A percentile compares a stretch with the other conserved stretches of the same genome.
phyloP scores from a whole-genome alignment of 2,329 filamentous ascomycete species.

The Westerdykella sp. region DNA sequence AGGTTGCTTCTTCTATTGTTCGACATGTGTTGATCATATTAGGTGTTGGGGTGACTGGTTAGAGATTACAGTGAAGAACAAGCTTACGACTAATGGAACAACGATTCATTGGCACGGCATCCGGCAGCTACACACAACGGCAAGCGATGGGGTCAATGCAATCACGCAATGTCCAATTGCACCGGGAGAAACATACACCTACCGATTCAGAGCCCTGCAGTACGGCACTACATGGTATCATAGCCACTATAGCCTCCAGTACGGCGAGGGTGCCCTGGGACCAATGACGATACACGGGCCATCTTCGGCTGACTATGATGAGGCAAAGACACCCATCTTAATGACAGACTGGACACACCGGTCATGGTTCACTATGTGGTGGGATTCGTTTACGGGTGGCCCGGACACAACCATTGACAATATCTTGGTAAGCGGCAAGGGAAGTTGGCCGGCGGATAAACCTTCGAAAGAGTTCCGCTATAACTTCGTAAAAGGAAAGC shows the following conservation, averaged over 20 bases:
- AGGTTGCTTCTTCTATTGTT: too few relatives aligned
- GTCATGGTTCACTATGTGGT: too few relatives aligned
- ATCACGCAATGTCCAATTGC: conserved; percentile 52
- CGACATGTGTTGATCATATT: too few relatives aligned
- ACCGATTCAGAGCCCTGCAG: conserved; percentile 29
- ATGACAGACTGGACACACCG: conserved; percentile 14
- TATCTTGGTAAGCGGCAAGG: not conserved
- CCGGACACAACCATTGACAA: too few relatives aligned
- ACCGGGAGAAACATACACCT: conserved; percentile 37
- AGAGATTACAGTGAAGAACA: conserved; percentile 44
- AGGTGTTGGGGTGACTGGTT: conserved; percentile 24
- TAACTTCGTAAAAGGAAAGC: too few relatives aligned
- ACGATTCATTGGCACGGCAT: conserved; percentile 59
- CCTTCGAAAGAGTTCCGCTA: too few relatives aligned
- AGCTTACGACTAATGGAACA: conserved; percentile 51
- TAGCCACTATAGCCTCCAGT: conserved; percentile 39
- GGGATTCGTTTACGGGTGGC: too few relatives aligned
- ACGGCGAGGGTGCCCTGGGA: conserved; percentile 39
- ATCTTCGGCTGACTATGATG: conserved; percentile 1
- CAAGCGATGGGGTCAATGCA: conserved; percentile 52
- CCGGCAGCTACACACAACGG: conserved; percentile 42
- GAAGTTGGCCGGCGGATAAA: not conserved
- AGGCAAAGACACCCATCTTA: conserved; percentile 1
- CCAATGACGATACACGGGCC: conserved; percentile 27
- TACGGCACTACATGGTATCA: conserved; percentile 32